Conservation (phyloP, 2,329 filamentous ascomycete species). For the Amylocarpus encephaloides region DNA sequence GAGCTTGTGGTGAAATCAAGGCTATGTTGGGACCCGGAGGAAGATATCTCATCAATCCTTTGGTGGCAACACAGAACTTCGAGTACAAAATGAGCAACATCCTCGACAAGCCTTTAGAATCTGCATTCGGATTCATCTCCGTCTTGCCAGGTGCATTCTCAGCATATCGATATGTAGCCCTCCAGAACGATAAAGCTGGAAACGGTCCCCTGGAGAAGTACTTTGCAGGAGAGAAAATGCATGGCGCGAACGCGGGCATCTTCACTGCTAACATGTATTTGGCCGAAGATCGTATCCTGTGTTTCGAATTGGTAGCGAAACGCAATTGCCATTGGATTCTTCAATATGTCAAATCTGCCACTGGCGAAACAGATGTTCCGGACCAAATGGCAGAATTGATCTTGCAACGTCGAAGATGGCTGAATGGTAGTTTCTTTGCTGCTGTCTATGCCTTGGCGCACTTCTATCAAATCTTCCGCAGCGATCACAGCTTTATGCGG, state of each 20-base stretch:
- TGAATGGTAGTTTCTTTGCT: slow-evolving; percentile 98
- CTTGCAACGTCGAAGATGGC: slow-evolving; percentile 89
- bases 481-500: slow-evolving; percentile 78
- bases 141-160: slow-evolving; percentile 96
- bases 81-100: slow-evolving; percentile 99
- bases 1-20: slow-evolving; percentile 98
- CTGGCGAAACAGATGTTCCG: slow-evolving; percentile 93
- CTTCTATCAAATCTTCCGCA: slow-evolving; percentile 93
- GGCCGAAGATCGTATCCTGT: slow-evolving; percentile 96
- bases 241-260: slow-evolving; percentile 79
- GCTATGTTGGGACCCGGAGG: slow-evolving; percentile 84
- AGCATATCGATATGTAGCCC: slow-evolving; percentile 89
- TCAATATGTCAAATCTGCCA: slow-evolving; percentile 97
- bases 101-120: slow-evolving; percentile 94
- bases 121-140: slow-evolving; percentile 94
- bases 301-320: slow-evolving; percentile 96
- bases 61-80: slow-evolving; percentile 96
- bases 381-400: slow-evolving; percentile 93
- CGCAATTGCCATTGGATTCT: slow-evolving; percentile 96
- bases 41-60: slow-evolving; percentile 83
- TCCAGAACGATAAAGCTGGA: slow-evolving; percentile 95
- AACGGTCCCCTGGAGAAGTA: slow-evolving; percentile 93
- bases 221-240: slow-evolving; percentile 93
- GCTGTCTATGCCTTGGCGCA: slow-evolving; percentile 92
- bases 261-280: slow-evolving; percentile 99